phyloP scores from a whole-genome alignment of 1,284 basidiomycete genomes.

The Moniliophthora roreri region DNA sequence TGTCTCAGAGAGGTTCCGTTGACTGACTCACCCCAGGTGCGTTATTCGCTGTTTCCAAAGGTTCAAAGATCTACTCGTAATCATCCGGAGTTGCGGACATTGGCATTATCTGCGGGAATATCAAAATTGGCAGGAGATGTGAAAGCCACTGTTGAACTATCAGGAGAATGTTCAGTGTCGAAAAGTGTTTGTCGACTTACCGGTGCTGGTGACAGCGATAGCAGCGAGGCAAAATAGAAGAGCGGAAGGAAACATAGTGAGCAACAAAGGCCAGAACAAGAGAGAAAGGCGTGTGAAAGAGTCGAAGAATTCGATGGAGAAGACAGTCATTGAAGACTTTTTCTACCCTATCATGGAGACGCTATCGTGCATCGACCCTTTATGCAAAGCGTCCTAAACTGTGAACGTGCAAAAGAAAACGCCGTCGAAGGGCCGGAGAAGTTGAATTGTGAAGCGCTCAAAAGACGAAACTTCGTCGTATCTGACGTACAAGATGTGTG shows the following conservation, averaged over 20 bases:
- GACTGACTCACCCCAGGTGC: constrained; percentile 17
- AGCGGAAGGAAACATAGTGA: not conserved
- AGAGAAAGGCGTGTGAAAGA: not conserved
- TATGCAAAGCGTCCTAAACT: too few relatives aligned
- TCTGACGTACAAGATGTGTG: too few relatives aligned
- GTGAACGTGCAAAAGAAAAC: too few relatives aligned
- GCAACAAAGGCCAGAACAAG: not conserved
- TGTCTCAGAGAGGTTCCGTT: not conserved
- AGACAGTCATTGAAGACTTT: not conserved
- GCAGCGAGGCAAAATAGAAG: too few relatives aligned
- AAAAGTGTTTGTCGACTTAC: not conserved
- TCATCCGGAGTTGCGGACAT: constrained; percentile 12
- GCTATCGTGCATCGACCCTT: too few relatives aligned
- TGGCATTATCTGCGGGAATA: not conserved
- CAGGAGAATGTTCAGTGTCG: not conserved
- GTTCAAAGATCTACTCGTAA: constrained; percentile 21
- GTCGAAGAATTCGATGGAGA: not conserved
- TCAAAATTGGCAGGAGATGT: not conserved
- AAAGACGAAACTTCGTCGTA: too few relatives aligned
- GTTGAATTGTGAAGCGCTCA: too few relatives aligned
- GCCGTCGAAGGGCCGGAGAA: too few relatives aligned
- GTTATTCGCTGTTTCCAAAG: constrained; percentile 18
- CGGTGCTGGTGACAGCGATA: not conserved
- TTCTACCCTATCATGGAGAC: too few relatives aligned
- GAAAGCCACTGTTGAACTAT: not conserved